phyloP scores from a whole-genome alignment of 148 eudicot species.

The Gaultheria prostrata region DNA sequence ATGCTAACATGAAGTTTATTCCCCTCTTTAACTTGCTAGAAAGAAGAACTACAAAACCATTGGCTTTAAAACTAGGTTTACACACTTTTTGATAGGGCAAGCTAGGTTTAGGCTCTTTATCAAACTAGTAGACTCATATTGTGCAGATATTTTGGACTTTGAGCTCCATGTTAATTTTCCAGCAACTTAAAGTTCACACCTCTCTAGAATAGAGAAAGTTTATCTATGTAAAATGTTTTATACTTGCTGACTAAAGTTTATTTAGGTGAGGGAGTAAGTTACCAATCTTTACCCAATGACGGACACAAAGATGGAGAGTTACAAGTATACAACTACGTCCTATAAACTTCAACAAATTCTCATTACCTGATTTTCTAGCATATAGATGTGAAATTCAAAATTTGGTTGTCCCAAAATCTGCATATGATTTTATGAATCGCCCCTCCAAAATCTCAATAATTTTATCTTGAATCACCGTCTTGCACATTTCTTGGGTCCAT shows the following conservation, averaged over 20 bases:
- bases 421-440: neutral
- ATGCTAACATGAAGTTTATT: conserved; percentile 2
- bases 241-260: neutral
- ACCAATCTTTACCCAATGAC: neutral
- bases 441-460: neutral
- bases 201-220: neutral
- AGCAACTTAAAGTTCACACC: neutral
- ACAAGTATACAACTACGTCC: neutral
- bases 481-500: neutral
- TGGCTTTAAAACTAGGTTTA: neutral
- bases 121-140: neutral
- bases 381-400: neutral
- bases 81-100: neutral
- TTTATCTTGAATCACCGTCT: neutral
- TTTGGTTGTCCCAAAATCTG: neutral
- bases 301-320: neutral
- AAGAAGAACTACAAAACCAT: neutral
- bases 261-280: neutral
- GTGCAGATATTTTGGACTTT: neutral
- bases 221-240: neutral
- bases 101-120: neutral
- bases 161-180: neutral
- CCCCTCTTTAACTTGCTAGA: neutral
- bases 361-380: neutral
- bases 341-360: neutral